Base-by-base conservation (phyloP, 768 basidiomycete genomes). In the Tulasnella sp. region DNA sequence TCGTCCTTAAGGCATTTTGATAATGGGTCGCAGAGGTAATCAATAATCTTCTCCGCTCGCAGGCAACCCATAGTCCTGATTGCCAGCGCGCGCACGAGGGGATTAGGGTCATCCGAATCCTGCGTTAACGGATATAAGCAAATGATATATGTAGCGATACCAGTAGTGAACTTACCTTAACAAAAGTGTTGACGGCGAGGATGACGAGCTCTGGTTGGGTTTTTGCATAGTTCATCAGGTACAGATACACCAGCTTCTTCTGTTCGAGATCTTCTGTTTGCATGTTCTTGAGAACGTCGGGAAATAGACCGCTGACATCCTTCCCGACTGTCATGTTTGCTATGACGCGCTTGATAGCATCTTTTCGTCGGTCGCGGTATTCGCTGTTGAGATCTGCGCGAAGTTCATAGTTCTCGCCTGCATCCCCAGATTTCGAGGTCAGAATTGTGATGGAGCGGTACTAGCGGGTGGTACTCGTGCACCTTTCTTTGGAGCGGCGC, bases 271-370 rank as follows among this genome's bases (percentile, higher is more conserved):
- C 94, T 50, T 99, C 94, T 23, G 96, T 98, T 73, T 98, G 94
- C 93, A 92, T 96, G 71, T 97, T 97, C 78, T 96, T 96, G 66
- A 99, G 82, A 29, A 98, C 94, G 71, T 98, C 91, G 6, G 94
- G 93, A 67, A 98, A 97, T 63, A 98, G 80, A 19, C 93, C 92
- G 65, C 84, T 86, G 71, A 91, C 86, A 70, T 90, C 86, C 81
- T 98, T 99, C 54, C 93, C 92, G 62, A 99, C 91, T 1, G 96
- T 99, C 89, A 98, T 97, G 61, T 91, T 93, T 53, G 96, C 94
- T 68, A 99, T 97, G 63, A 89, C 84, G 52, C 84, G 78, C 73
- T 98, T 98, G 74, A 98, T 98, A 3, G 94, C 96, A 82, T 98
- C 94, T 71, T 96, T 97, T 62, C 94, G 78, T 68, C 87, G 87